A percentile compares a stretch with the other conserved stretches of the same genome.
Evolutionary conservation across 176 grass and related monocot genomes (phyloP).

Genomic region (maize (Zea mays)): Zm-B73-REFERENCE-NAM-5.0 NC_050104.1:9214501-9215000

Average conservation of each 20-base stretch:
- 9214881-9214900: conserved; percentile 5
- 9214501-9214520: too few relatives aligned
- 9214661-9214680: too few relatives aligned
- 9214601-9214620: too few relatives aligned
- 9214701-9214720: neutral
- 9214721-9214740: neutral
- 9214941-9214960: neutral
- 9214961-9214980: neutral
- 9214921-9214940: neutral
- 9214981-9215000: neutral
- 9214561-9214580: too few relatives aligned
- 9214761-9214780: conserved; percentile 1
- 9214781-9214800: neutral
- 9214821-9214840: neutral
- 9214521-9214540: too few relatives aligned
- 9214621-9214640: too few relatives aligned
- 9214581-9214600: too few relatives aligned
- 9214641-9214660: too few relatives aligned
- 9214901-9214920: neutral
- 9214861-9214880: neutral
- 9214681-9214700: too few relatives aligned
- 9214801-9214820: neutral
- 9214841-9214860: conserved; percentile 25
- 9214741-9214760: neutral
- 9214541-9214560: too few relatives aligned